Conservation (phyloP, 345 rosid species). For the Gossypium ekmanianum region DNA sequence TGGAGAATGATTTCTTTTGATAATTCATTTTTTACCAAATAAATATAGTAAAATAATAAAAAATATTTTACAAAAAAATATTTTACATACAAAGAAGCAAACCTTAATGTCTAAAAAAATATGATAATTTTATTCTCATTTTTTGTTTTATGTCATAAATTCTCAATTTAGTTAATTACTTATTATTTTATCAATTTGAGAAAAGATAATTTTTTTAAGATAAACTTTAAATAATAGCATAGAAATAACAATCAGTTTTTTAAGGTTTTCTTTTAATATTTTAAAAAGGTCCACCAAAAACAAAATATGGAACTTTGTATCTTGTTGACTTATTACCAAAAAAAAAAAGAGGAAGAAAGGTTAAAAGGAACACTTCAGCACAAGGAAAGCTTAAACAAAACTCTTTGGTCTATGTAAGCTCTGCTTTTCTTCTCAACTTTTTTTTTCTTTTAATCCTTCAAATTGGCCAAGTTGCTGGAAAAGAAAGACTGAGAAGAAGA, state of each 20-base stretch:
- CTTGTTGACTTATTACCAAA: not conserved
- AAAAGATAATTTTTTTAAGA: not conserved
- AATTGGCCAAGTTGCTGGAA: not conserved
- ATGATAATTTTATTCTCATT: too few species aligned
- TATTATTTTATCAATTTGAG: not conserved
- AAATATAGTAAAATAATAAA: too few species aligned
- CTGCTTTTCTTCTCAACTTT: not conserved
- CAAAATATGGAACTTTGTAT: not conserved
- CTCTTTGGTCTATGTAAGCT: not conserved
- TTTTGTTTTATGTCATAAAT: too few species aligned
- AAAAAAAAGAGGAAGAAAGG: not conserved
- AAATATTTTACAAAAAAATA: too few species aligned
- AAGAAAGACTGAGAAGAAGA: not conserved
- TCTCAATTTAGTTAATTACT: too few species aligned
- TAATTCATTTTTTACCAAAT: too few species aligned
- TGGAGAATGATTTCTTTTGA: too few species aligned
- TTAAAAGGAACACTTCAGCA: not conserved
- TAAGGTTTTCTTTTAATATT: not conserved
- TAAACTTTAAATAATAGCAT: not conserved
- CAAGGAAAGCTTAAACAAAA: not conserved
- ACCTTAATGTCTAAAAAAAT: too few species aligned
- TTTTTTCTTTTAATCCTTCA: not conserved
- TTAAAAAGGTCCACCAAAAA: not conserved
- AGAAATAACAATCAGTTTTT: not conserved
- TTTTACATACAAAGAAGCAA: too few species aligned